Percentiles rank a stretch among this genome's conserved stretches.
Evolutionary conservation across 23 red algal genomes (phyloP).

Genomic region (Gracilaria vermiculophylla): DNA sequence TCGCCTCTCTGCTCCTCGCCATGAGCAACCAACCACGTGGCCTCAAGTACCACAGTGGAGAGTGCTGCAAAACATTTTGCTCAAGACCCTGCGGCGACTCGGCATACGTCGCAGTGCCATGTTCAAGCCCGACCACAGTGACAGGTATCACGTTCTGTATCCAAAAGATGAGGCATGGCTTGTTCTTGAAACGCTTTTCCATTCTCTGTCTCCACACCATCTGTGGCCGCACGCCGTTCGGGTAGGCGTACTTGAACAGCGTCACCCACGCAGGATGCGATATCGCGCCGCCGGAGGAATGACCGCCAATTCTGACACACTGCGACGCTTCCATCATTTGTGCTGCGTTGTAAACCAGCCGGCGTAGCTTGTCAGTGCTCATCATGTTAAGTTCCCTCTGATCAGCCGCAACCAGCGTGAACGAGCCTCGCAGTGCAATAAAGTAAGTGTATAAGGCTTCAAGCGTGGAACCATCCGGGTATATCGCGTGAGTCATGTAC

Average conservation of each 20-base stretch:
- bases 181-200: constrained; percentile 15
- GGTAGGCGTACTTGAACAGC: constrained; percentile 56
- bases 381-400: neutral
- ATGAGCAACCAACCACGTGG: constrained; percentile 37
- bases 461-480: too few relatives aligned
- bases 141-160: constrained; percentile 19
- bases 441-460: too few relatives aligned
- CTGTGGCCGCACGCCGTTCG: constrained; percentile 31
- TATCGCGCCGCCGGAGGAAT: constrained; percentile 37
- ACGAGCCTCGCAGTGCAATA: too few relatives aligned
- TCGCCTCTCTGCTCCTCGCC: neutral
- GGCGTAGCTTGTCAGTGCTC: constrained; percentile 22
- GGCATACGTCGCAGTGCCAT: too few relatives aligned
- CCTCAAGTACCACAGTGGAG: constrained; percentile 10
- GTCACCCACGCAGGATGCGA: constrained; percentile 16
- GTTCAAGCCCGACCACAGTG: constrained; percentile 38
- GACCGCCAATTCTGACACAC: constrained; percentile 44
- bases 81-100: constrained; percentile 18
- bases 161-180: constrained; percentile 46
- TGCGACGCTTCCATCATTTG: too few relatives aligned
- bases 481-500: too few relatives aligned
- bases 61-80: neutral
- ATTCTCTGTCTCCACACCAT: too few relatives aligned
- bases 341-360: too few relatives aligned
- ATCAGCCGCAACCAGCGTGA: constrained; percentile 10